Conservation (phyloP, 495 filamentous ascomycete species). For the Cercophora samala region DNA sequence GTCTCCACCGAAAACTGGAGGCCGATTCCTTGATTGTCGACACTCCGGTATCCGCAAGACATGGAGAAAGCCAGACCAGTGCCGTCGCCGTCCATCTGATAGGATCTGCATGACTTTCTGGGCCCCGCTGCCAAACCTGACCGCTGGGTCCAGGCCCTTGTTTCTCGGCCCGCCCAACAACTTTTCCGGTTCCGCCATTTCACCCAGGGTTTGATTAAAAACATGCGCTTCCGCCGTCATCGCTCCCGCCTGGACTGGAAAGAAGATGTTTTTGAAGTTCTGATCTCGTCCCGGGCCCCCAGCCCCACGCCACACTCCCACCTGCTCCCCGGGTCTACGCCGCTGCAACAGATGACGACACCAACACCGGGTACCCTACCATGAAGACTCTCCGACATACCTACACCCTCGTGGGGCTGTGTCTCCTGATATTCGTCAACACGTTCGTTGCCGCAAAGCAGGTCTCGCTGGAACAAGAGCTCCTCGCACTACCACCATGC, state of each 20-base stretch:
- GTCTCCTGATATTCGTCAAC: not conserved
- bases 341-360: not conserved
- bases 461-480: not conserved
- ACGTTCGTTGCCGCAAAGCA: not conserved
- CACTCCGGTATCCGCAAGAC: not conserved
- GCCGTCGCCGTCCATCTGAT: not conserved
- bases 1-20: not conserved
- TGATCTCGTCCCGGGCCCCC: not conserved
- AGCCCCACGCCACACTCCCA: not conserved
- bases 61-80: not conserved
- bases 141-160: not conserved
- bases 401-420: not conserved
- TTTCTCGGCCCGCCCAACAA: not conserved
- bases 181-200: not conserved
- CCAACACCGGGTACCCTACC: not conserved
- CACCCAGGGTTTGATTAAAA: not conserved
- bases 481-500: not conserved
- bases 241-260: not conserved
- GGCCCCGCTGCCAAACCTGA: not conserved
- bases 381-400: not conserved
- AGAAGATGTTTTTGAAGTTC: not conserved
- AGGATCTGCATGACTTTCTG: not conserved
- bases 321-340: not conserved
- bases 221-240: not conserved
- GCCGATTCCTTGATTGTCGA: not conserved